phyloP scores from a whole-genome alignment of 257 asterid species.

The Rubia yunnanensis region DNA sequence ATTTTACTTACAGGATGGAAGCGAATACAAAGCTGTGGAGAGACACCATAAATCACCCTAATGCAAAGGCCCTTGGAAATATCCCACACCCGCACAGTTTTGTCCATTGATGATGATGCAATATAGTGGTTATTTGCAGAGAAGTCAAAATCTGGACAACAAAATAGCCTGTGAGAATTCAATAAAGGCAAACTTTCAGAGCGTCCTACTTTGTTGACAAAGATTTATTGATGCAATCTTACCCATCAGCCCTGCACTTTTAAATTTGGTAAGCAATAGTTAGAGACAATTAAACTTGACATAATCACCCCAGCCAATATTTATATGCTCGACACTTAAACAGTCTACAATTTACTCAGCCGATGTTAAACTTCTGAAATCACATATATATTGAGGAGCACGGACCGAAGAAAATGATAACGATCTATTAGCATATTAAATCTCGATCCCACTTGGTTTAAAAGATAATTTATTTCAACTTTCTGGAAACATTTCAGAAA shows the following conservation, averaged over 20 bases:
- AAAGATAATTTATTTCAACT: background rate
- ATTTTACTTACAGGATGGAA: slow-evolving; percentile 83
- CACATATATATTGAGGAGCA: background rate
- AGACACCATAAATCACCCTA: slow-evolving; percentile 87
- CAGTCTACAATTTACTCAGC: background rate
- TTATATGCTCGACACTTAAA: background rate
- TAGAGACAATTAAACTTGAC: background rate
- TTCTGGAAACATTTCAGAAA: background rate
- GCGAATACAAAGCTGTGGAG: slow-evolving; percentile 86
- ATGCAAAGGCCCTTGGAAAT: slow-evolving; percentile 82
- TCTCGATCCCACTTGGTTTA: background rate
- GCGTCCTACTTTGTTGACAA: background rate
- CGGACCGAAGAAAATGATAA: background rate
- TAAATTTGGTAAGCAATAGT: background rate
- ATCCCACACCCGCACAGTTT: slow-evolving; percentile 97
- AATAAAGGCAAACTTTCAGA: background rate
- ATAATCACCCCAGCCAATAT: background rate
- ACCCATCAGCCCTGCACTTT: background rate
- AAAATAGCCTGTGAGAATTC: slow-evolving; percentile 17
- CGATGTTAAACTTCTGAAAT: background rate
- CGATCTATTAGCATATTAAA: background rate
- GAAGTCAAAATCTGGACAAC: slow-evolving; percentile 88
- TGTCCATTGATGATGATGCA: slow-evolving; percentile 85
- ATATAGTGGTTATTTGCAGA: slow-evolving; percentile 90
- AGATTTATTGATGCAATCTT: background rate